Base-by-base conservation (phyloP, 176 grass and related monocot genomes). In the Triticum timopheevii region DNA sequence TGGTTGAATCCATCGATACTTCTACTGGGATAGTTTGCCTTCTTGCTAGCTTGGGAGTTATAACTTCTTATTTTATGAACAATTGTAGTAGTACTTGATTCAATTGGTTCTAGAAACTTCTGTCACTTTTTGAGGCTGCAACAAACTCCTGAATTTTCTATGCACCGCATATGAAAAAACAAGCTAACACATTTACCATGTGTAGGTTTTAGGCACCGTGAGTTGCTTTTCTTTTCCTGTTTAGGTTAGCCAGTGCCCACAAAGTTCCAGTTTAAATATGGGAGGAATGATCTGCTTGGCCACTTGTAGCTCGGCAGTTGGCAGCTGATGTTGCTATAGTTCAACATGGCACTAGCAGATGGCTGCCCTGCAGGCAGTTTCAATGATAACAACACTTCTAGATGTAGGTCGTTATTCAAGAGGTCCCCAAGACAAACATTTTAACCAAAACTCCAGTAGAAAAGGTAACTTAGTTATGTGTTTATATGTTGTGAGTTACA, bases 81-180 rank as follows among this genome's bases (percentile, higher is more conserved):
- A 49, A 24, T 27, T 75, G 13, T 75, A 75, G 42, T 49, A 75
- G 42, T 75, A 75, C 42, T 25, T 0, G 13, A 49, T 47, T 49
- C 23, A 49, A 42, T 49, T 19, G 17, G 42, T 49, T 49, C 13
- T 3, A 50, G 42, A 76, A 76, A 76, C 72, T 30, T 19, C 8
- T 76, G 72, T 50, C 72, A 19, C 72, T 49, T 50, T 76, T 52
- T 52, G 4, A 54, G 73, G 45, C 73, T 52, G 44, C 16, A 45
- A 76, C 15, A 33, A 76, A 54, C 45, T 52, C 73, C 42, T 76
- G 73, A 76, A 76, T 76, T 76, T 30, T 76, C 4, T 52, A 76
- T 76, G 73, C 13, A 30, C 15, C 19, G 23, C 73, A 50, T 44
- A 42, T 73, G 38, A 44, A 17, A 73, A 38, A 44, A 24, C 69